Evolutionary conservation across 768 basidiomycete species (phyloP).

Genomic region (Galerina marginata): DNA sequence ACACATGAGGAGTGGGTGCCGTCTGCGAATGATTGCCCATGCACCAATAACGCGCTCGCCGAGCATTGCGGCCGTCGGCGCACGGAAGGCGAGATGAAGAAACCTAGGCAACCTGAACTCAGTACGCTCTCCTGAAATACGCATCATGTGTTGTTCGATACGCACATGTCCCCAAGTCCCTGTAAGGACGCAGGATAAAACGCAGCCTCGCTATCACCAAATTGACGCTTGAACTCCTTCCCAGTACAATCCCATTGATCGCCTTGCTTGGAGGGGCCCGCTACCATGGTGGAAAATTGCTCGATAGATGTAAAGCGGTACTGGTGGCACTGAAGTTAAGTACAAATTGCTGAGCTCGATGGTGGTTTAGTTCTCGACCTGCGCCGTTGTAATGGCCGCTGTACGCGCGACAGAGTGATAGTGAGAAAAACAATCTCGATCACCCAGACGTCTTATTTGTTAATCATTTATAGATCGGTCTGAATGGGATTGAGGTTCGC

Average conservation of each 20-base stretch:
- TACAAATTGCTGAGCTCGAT: background rate
- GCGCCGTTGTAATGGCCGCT: too few species aligned
- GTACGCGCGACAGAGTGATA: too few species aligned
- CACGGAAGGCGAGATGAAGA: constrained; percentile 35
- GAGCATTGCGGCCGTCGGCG: constrained; percentile 24
- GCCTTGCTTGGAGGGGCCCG: background rate
- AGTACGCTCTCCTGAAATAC: background rate
- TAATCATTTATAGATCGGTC: too few species aligned
- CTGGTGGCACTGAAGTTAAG: too few species aligned
- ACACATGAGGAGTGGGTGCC: constrained; percentile 63
- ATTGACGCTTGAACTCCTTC: constrained; percentile 16
- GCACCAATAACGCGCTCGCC: constrained; percentile 46
- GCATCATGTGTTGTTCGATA: background rate
- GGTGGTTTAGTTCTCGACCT: too few species aligned
- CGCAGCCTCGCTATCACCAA: constrained; percentile 37
- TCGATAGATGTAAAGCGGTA: background rate
- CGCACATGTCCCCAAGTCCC: constrained; percentile 42
- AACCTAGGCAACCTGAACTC: constrained; percentile 27
- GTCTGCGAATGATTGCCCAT: constrained; percentile 63
- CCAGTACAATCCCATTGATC: constrained; percentile 13
- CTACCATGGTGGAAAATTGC: too few species aligned
- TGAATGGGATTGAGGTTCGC: too few species aligned
- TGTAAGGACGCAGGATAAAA: constrained; percentile 35
- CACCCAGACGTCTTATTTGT: too few species aligned
- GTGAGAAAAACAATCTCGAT: too few species aligned